Conservation (phyloP, 805 yeast genomes). For the Cyberlindnera japonica region DNA sequence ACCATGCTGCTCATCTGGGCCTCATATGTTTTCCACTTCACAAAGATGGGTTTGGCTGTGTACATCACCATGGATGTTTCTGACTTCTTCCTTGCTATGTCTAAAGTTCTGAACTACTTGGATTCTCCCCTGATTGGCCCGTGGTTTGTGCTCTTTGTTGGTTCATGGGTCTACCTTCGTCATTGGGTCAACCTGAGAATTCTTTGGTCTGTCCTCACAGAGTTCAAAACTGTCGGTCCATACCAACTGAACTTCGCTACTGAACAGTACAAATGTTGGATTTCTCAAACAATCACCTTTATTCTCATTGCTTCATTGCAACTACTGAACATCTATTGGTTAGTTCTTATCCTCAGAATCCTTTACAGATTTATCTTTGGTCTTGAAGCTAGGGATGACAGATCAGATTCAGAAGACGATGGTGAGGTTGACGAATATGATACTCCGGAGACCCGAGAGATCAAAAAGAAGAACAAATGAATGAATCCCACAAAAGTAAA, state of each 20-base stretch:
- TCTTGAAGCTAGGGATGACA: constrained; percentile 60
- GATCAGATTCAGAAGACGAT: constrained; percentile 20
- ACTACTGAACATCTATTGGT: constrained; percentile 84
- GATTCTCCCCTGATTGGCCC: constrained; percentile 62
- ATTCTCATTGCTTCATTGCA: constrained; percentile 74
- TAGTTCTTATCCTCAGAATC: constrained; percentile 75
- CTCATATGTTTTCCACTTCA: constrained; percentile 91
- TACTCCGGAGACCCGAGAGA: too few relatives aligned
- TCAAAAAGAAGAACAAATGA: constrained; percentile 9
- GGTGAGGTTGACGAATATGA: constrained; percentile 10
- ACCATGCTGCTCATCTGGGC: constrained; percentile 83
- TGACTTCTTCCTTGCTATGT: constrained; percentile 79
- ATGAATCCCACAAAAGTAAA: neutral
- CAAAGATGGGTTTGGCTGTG: constrained; percentile 90
- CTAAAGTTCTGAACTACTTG: constrained; percentile 85
- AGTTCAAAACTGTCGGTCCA: constrained; percentile 81
- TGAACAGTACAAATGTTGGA: constrained; percentile 95
- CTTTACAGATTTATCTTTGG: constrained; percentile 67
- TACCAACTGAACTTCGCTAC: constrained; percentile 78
- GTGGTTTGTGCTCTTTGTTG: constrained; percentile 64
- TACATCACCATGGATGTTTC: constrained; percentile 96
- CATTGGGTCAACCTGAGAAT: constrained; percentile 80
- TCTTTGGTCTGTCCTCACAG: constrained; percentile 81
- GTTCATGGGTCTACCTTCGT: constrained; percentile 82
- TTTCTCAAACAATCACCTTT: constrained; percentile 89